These are phyloP conservation scores for Aspergillus homomorphus DNA, from an alignment of 495 filamentous ascomycete genomes.

Conservation along the genomic window DNA sequence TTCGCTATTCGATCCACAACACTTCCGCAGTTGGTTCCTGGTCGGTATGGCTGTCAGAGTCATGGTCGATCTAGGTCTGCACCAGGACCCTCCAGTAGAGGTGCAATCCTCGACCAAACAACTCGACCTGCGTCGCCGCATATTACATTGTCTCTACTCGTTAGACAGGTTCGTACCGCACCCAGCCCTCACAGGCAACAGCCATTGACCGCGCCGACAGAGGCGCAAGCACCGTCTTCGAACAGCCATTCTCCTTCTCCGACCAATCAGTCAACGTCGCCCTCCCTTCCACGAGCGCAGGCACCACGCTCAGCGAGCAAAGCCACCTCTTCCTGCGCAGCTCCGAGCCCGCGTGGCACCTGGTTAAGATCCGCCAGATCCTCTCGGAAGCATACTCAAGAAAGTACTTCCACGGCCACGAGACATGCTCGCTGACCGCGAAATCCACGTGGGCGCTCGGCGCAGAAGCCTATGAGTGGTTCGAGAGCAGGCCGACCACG, in stretches of 20 bases:
- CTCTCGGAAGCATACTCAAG: slow-evolving; percentile 82
- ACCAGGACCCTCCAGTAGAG: slow-evolving; percentile 78
- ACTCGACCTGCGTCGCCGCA: slow-evolving; percentile 70
- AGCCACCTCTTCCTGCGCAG: slow-evolving; percentile 47
- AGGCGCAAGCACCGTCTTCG: slow-evolving; percentile 74
- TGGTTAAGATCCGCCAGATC: slow-evolving; percentile 72
- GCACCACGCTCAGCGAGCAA: slow-evolving; percentile 31
- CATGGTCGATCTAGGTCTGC: slow-evolving; percentile 81
- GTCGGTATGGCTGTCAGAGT: slow-evolving; percentile 83
- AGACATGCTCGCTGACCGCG: slow-evolving; percentile 57
- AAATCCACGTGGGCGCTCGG: slow-evolving; percentile 62
- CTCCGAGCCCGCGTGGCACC: slow-evolving; percentile 52
- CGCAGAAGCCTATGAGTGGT: slow-evolving; percentile 64
- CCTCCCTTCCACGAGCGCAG: slow-evolving; percentile 40
- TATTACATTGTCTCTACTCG: slow-evolving; percentile 84
- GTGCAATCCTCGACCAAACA: slow-evolving; percentile 56
- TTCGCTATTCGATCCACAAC: slow-evolving; percentile 78
- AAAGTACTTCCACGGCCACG: slow-evolving; percentile 67
- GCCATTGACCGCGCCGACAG: slow-evolving; percentile 37
- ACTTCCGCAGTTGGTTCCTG: slow-evolving; percentile 88
- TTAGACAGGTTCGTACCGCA: slow-evolving; percentile 64
- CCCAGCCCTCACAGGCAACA: background rate
- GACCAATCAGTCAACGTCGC: slow-evolving; percentile 79
- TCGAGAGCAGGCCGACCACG: slow-evolving; percentile 54
- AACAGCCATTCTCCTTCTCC: slow-evolving; percentile 83